Percentiles rank a stretch among this genome's conserved stretches.
Evolutionary conservation across 192 early-diverging fungal species (phyloP).

Genomic region (Coemansia sp.): DNA sequence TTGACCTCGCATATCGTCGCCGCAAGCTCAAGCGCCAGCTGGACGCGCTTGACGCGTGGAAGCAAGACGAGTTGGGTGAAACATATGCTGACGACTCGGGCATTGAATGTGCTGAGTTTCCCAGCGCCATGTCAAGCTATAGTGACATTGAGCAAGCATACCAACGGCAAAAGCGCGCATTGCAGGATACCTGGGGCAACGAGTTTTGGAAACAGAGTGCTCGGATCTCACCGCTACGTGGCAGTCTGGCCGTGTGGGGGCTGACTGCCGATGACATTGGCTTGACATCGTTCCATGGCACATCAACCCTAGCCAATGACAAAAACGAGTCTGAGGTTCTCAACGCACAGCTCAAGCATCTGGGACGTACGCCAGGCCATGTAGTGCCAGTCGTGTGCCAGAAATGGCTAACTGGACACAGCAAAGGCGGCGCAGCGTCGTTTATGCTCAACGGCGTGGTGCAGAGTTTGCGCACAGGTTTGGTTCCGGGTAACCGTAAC

Average conservation of each 20-base stretch:
- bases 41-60: neutral
- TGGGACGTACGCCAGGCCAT: slow-evolving; percentile 49
- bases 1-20: slow-evolving; percentile 81
- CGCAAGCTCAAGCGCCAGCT: slow-evolving; percentile 61
- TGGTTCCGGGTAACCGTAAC: slow-evolving; percentile 8
- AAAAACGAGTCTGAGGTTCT: slow-evolving; percentile 89
- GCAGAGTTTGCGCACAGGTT: slow-evolving; percentile 61
- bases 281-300: slow-evolving; percentile 2
- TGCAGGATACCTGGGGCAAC: slow-evolving; percentile 53
- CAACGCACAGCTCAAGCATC: slow-evolving; percentile 71
- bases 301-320: slow-evolving; percentile 88
- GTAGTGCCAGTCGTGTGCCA: slow-evolving; percentile 78
- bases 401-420: slow-evolving; percentile 87
- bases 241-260: slow-evolving; percentile 66
- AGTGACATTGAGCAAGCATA: slow-evolving; percentile 61
- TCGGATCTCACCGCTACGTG: slow-evolving; percentile 81
- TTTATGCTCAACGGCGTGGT: slow-evolving; percentile 81
- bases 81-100: neutral
- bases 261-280: slow-evolving; percentile 78
- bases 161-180: slow-evolving; percentile 67
- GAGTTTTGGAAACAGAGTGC: slow-evolving; percentile 55
- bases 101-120: neutral
- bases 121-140: neutral
- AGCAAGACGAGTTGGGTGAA: neutral
- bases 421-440: slow-evolving; percentile 87